Conservation (phyloP, 108 stramenopile genomes). For the Cyclostephanos invisitatus region DNA sequence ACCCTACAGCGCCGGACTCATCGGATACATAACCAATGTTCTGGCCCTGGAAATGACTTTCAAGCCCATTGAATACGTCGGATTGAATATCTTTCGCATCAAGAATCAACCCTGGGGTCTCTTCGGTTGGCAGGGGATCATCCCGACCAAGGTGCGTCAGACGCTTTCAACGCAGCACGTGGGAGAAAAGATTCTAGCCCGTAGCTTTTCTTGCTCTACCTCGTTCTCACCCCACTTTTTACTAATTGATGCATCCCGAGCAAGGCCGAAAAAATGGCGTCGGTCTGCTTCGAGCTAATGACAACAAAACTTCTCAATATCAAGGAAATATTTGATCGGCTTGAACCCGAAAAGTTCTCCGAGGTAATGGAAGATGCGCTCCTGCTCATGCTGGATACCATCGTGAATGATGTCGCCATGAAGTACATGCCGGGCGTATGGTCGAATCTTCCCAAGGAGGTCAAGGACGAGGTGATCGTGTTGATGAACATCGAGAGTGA, state of each 20-base stretch:
- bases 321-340: conserved; percentile 82
- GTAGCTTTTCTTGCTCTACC: conserved; percentile 29
- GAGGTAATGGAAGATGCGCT: conserved; percentile 64
- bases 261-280: conserved; percentile 87
- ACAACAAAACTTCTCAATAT: conserved; percentile 83
- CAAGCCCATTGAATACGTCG: conserved; percentile 86
- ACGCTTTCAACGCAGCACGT: no score
- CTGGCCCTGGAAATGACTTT: conserved; percentile 93
- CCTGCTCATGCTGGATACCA: conserved; percentile 80
- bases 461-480: conserved; percentile 79
- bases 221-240: conserved; percentile 81
- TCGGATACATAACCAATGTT: conserved; percentile 89
- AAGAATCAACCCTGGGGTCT: conserved; percentile 88
- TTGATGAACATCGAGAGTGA: conserved; percentile 70
- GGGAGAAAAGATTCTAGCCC: no score
- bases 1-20: conserved; percentile 50
- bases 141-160: conserved; percentile 55
- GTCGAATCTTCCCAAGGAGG: conserved; percentile 74
- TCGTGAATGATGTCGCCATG: conserved; percentile 84
- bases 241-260: conserved; percentile 87
- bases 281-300: conserved; percentile 83
- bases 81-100: conserved; percentile 72
- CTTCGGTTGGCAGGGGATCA: conserved; percentile 92
- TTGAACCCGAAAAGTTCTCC: conserved; percentile 82
- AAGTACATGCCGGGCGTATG: conserved; percentile 82